Percentiles rank a stretch among this genome's conserved stretches.
phyloP scores from a whole-genome alignment of 1,284 basidiomycete genomes.

The Leccinum fallax region DNA sequence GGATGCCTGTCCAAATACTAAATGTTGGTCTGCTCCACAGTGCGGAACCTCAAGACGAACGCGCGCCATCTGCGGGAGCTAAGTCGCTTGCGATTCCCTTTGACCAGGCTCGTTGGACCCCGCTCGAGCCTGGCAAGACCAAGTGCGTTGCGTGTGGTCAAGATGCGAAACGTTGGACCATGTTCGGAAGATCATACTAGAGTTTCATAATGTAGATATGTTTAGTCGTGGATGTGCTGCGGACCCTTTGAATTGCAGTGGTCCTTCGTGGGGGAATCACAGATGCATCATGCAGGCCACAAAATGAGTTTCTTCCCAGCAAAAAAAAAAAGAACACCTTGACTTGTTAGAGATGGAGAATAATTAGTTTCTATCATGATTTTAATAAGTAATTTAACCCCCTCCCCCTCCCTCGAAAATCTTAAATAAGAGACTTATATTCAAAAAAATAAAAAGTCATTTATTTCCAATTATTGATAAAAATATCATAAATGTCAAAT shows the following conservation, averaged over 20 bases:
- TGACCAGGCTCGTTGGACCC: constrained; percentile 82
- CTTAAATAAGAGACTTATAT: too few relatives aligned
- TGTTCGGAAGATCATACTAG: constrained; percentile 85
- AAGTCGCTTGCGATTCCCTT: constrained; percentile 98
- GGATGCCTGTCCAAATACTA: constrained; percentile 3
- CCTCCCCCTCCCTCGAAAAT: too few relatives aligned
- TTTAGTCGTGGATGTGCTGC: not conserved
- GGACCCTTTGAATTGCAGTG: not conserved
- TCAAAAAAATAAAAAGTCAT: too few relatives aligned
- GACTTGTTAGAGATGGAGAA: too few relatives aligned
- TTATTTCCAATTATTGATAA: too few relatives aligned
- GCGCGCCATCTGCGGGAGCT: constrained; percentile 96
- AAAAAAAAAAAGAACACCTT: too few relatives aligned
- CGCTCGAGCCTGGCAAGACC: constrained; percentile 77
- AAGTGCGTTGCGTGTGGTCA: constrained; percentile 86
- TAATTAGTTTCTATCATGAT: too few relatives aligned
- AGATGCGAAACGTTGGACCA: constrained; percentile 89
- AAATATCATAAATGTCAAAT: too few relatives aligned
- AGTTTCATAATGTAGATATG: not conserved
- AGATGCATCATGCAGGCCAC: too few relatives aligned
- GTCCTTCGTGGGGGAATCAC: too few relatives aligned
- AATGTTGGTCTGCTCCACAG: constrained; percentile 40
- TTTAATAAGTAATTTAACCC: too few relatives aligned
- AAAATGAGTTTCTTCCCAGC: too few relatives aligned
- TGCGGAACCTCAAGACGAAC: constrained; percentile 86